A percentile compares a stretch with the other conserved stretches of the same genome.
Evolutionary conservation across 1,284 basidiomycete species (phyloP).

Genomic region (Wallemia mellicola): DNA sequence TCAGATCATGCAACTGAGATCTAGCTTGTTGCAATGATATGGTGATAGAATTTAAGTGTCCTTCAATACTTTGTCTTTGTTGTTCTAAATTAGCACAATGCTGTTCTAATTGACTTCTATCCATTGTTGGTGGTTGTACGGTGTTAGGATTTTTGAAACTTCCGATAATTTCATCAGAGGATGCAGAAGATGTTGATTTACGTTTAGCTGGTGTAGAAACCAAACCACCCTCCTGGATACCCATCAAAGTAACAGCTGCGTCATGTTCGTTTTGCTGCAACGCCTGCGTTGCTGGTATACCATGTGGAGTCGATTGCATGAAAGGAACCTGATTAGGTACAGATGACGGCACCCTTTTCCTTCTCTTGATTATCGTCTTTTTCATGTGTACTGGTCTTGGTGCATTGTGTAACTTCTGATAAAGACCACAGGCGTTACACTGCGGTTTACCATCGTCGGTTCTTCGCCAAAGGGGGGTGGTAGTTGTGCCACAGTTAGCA

Average conservation of each 20-base stretch:
- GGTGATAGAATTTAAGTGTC: background rate
- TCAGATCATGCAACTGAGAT: background rate
- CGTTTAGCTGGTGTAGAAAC: background rate
- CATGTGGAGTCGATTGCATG: no score
- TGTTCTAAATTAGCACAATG: background rate
- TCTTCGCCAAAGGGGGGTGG: constrained; percentile 72
- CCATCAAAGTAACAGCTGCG: background rate
- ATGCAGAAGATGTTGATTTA: background rate
- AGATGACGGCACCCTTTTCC: constrained; percentile 51
- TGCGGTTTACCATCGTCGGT: constrained; percentile 71
- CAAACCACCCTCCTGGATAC: background rate
- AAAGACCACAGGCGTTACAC: constrained; percentile 70
- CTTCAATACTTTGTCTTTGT: background rate
- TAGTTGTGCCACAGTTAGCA: constrained; percentile 72
- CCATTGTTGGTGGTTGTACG: background rate
- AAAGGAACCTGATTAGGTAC: no score
- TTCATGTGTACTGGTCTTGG: constrained; percentile 95
- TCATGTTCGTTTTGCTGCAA: background rate
- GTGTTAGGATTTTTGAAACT: background rate
- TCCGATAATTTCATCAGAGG: background rate
- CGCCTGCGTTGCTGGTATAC: no score
- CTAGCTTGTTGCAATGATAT: background rate
- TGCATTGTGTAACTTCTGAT: constrained; percentile 90
- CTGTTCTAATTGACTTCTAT: background rate
- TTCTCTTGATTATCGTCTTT: constrained; percentile 90